Percentiles rank a stretch among this genome's conserved stretches.
Evolutionary conservation across 2,329 filamentous ascomycete species (phyloP).

Genomic region (Truncatella angustata): DNA sequence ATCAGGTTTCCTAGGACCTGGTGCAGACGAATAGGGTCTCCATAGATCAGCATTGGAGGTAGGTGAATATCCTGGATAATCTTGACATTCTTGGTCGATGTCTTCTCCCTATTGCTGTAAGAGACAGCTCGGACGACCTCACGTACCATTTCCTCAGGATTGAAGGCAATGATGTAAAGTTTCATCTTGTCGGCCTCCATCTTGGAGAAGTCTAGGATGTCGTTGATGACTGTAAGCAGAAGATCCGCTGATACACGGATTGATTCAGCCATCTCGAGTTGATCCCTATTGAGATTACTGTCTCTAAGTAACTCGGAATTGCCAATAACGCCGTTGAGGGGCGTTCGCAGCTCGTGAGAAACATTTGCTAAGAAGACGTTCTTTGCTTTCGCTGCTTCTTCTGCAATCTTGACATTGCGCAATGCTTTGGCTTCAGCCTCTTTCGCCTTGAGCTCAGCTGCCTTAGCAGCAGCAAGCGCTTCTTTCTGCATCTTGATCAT

Average conservation of each 20-base stretch:
- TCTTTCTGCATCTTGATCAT: conserved; percentile 78
- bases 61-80: conserved; percentile 70
- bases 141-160: conserved; percentile 64
- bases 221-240: conserved; percentile 88
- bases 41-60: conserved; percentile 70
- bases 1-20: conserved; percentile 80
- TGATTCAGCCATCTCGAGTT: conserved; percentile 82
- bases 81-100: conserved; percentile 59
- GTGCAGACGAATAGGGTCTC: conserved; percentile 65
- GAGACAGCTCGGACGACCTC: conserved; percentile 66
- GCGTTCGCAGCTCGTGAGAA: conserved; percentile 77
- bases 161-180: conserved; percentile 69
- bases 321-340: conserved; percentile 84
- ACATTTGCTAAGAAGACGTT: conserved; percentile 79
- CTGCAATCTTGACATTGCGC: conserved; percentile 76
- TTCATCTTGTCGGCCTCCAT: conserved; percentile 88
- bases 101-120: conserved; percentile 64
- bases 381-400: conserved; percentile 81
- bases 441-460: conserved; percentile 75
- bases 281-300: conserved; percentile 70
- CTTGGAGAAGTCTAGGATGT: conserved; percentile 93
- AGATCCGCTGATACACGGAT: conserved; percentile 85
- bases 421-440: conserved; percentile 73
- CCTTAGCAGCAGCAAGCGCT: conserved; percentile 68
- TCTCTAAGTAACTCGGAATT: conserved; percentile 83